Conservation (phyloP, 2,329 filamentous ascomycete genomes). For the Claviceps paspali region DNA sequence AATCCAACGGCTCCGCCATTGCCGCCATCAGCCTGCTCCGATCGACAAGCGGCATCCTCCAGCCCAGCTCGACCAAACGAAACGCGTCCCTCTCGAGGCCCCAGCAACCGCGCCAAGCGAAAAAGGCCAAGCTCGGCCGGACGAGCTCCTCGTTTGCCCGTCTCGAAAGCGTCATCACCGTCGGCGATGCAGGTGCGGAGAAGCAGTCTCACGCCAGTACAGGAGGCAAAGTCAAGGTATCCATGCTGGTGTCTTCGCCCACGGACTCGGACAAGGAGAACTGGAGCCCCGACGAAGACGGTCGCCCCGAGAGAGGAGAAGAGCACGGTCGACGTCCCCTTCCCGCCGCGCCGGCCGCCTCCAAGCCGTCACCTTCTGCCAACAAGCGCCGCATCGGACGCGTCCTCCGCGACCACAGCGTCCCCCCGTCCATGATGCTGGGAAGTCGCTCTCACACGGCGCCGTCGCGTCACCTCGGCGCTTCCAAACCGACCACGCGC, state of each 20-base stretch:
- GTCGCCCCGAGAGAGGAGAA: conserved; percentile 5
- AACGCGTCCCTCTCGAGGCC: conserved; percentile 33
- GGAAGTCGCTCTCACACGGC: conserved; percentile 25
- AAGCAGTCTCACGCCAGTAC: conserved; percentile 13
- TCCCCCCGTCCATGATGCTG: conserved; percentile 16
- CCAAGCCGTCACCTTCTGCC: conserved; percentile 9
- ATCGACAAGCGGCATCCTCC: conserved; percentile 42
- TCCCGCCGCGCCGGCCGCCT: conserved; percentile 15
- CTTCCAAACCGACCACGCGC: conserved; percentile 13
- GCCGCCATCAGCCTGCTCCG: conserved; percentile 70
- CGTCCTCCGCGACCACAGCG: conserved; percentile 24
- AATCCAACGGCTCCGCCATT: conserved; percentile 62
- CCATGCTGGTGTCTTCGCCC: conserved; percentile 22
- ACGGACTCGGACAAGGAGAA: conserved; percentile 91
- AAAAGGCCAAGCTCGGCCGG: conserved; percentile 48
- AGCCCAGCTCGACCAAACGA: conserved; percentile 48
- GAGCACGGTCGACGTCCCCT: conserved; percentile 18
- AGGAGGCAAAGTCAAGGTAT: conserved; percentile 22
- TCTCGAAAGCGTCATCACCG: conserved; percentile 29
- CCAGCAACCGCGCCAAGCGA: conserved; percentile 25
- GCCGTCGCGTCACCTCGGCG: conserved; percentile 19
- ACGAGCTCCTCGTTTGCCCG: conserved; percentile 47
- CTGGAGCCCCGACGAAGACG: conserved; percentile 46
- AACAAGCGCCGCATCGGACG: conserved; percentile 27
- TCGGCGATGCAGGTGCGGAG: conserved; percentile 12